These are phyloP conservation scores for Acephala macrosclerotiorum DNA, from an alignment of 2,329 filamentous ascomycete species.

Conservation along the genomic window DNA sequence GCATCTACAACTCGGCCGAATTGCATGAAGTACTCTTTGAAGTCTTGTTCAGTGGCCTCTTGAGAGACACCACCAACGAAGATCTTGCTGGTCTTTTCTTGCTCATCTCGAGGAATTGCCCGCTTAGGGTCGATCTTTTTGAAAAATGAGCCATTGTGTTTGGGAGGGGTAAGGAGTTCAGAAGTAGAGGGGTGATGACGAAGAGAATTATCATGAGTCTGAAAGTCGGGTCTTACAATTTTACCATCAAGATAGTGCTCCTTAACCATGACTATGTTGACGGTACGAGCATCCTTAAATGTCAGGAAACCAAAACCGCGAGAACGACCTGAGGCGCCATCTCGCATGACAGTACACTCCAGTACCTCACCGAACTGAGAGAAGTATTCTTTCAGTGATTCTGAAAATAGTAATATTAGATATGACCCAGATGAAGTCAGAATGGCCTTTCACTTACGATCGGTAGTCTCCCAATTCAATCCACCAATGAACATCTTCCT, in stretches of 20 bases:
- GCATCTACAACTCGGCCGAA: constrained; percentile 97
- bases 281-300: constrained; percentile 96
- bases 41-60: constrained; percentile 95
- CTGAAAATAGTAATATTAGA: constrained; percentile 54
- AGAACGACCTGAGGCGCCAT: constrained; percentile 90
- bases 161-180: constrained; percentile 37
- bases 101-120: constrained; percentile 95
- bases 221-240: constrained; percentile 72
- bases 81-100: constrained; percentile 98
- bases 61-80: constrained; percentile 98
- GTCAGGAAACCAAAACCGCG: constrained; percentile 97
- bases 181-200: constrained; percentile 28
- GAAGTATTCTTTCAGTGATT: constrained; percentile 96
- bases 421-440: not conserved
- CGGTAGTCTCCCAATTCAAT: constrained; percentile 98
- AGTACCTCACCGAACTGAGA: constrained; percentile 97
- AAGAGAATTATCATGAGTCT: constrained; percentile 29
- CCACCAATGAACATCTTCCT: constrained; percentile 99
- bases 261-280: constrained; percentile 99
- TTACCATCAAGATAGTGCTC: constrained; percentile 98
- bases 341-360: constrained; percentile 99
- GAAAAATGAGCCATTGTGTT: constrained; percentile 30
- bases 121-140: constrained; percentile 90
- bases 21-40: constrained; percentile 95
- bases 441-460: constrained; percentile 69